Base-by-base conservation (phyloP, 306 rosid genomes). In the Glycine tomentella region DNA sequence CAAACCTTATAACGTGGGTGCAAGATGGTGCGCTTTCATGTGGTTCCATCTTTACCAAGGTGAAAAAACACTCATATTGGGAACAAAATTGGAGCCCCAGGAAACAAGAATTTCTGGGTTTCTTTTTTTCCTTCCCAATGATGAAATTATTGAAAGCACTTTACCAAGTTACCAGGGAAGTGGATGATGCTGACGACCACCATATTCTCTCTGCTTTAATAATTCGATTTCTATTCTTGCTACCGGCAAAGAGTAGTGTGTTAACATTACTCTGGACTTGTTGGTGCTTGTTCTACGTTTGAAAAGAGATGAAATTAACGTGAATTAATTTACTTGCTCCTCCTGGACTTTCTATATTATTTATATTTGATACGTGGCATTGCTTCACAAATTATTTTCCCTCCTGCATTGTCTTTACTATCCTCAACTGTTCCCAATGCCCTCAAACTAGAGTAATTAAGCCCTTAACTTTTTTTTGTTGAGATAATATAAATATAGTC, bases 201-300 rank as follows among this genome's bases (percentile, higher is more conserved):
- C 85, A 76, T 81, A 63, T 80, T 72, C 78, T 57, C 66, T 72
- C 70, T 58, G 25, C 77, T 62, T 81, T 46, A 84, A 72, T 68
- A 84, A 72, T 68, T 86, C 72, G 87, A 88, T 87, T 80, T 87
- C 78, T 79, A 64, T 83, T 83, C 80, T 65, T 79, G 55, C 86
- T 73, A 81, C 48, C 13, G 88, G 86, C 89, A 76, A 86, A 86
- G 74, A 48, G 72, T 58, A 48, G 48, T 44, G 72, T 52, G 59
- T 3, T 56, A 53, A 72, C 55, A 72, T 3, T 74, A 55, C 38
- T 52, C 75, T 62, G 48, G 16, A 33, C 7, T 38, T 3, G 4
- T 34, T 46, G 8, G 7, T n/a, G 36, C 56, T 8, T 3, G 6
- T 66, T 65, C 36, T 45, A 38, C 5, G 8, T 25, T 33, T 33